Base-by-base conservation (phyloP, 768 basidiomycete species). In the Lepiota venenata region DNA sequence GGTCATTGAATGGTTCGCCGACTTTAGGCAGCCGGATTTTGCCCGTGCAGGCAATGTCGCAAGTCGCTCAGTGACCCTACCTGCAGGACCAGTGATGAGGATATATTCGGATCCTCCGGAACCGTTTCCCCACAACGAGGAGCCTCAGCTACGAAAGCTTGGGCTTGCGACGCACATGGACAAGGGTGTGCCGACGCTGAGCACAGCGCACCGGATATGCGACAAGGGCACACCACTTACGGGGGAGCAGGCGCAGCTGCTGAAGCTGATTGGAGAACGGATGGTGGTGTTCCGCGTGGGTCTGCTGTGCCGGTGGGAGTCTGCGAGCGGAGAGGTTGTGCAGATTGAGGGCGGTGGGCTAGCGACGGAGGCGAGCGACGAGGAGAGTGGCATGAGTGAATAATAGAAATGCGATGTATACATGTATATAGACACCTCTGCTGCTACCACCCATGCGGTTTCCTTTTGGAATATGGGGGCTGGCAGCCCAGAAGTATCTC, bases 91-190 rank as follows among this genome's bases (percentile, higher is more conserved):
- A 18, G 83, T 98, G 51, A 81, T 94, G 85, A 81, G 83, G 58
- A 80, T 79, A 40, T 79, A 88, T 66, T 87, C 88, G 2, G 86
- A 89, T 58, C 89, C 88, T 0, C 82, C 88, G 37, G 87, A 94
- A 60, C 88, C 92, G 2, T 95, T 98, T 70, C 93, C 97, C 36
- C 94, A 98, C 69, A 94, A 93, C 63, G 93, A 98, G 74, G 97
- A 99, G 58, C 94, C 95, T 18, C 96, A 98, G 66, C 78, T 99
- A 49, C 85, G 97, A 52, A 91, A 91, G 68, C 81, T 98, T 35
- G 97, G 97, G 7, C 73, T 99, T 29, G 76, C 83, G 47, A 98
- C 95, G 15, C 81, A 77, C 27, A 81, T 99, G 78, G 82, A 87
- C 54, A 83, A 81, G 62, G 97, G 97, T 51, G 89, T 97, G 0